Evolutionary conservation across 345 rosid species (phyloP), one percentile per base, ranked within the genome.

Genomic region (Viola odorata): DNA sequence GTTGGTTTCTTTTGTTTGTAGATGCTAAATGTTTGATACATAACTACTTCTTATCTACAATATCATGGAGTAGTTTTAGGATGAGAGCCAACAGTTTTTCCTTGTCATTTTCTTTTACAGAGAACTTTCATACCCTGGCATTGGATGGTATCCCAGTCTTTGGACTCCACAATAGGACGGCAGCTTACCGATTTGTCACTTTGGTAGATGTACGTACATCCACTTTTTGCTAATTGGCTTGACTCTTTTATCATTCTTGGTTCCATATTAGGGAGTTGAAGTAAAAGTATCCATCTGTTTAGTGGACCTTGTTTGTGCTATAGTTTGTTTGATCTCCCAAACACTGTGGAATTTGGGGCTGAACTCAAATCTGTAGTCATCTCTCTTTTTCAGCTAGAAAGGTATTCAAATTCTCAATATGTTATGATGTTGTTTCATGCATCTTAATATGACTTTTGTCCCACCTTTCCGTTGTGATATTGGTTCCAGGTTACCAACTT

Each of bases 121-220:
- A 94, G 82, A 83, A 65, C 41, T 90, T 94, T 62, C 97, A 94
- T 68, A 94, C 97, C 8, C 79, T 94, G 58, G 97, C 96, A 47
- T 57, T 94, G 72, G 97, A 90, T 61, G 96, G 84, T 63, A 68
- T 94, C 38, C 99, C 99, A 0, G 70, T 81, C 55, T 84, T 94
- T 57, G 96, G 96, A 58, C 92, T 88, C 54, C 81, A 85, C 68
- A 94, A 90, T 58, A 75, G 96, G 66, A 75, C 91, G 37, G 82
- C 99, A 42, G 99, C 99, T 4, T 88, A 88, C 75, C 90, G 99
- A 59, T 94, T 94, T 66, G 92, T 86, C 70, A 90, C 97, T 42
- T 78, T 94, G 60, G 95, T 94, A 56, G 99, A 94, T 72, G 99
- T 90, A 76, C 62, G 92, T 90, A 76, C 62, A 91, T 50, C 45